Percentiles rank a stretch among this genome's conserved stretches.
These are phyloP conservation scores for Calonectria pseudoturangicola DNA, from an alignment of 2,329 filamentous ascomycete genomes.

Conservation along the genomic window DNA sequence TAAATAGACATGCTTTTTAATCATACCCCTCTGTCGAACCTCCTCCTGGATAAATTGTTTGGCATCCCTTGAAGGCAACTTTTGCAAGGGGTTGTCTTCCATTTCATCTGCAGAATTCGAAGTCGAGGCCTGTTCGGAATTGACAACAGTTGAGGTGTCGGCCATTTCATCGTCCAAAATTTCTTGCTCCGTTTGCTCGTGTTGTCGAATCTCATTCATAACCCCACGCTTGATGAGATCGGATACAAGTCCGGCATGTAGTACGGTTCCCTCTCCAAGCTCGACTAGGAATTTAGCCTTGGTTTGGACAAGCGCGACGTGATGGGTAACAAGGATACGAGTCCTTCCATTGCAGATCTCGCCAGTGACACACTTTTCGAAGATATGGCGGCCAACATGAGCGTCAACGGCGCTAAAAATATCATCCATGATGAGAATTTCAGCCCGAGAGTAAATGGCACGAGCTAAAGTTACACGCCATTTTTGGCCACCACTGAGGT, in stretches of 20 bases:
- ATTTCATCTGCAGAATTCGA: conserved; percentile 62
- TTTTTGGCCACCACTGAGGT: conserved; percentile 88
- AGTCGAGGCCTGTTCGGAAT: conserved; percentile 71
- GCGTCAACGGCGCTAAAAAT: conserved; percentile 90
- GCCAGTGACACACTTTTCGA: conserved; percentile 84
- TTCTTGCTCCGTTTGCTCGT: conserved; percentile 69
- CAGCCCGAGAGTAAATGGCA: conserved; percentile 86
- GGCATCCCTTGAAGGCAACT: conserved; percentile 70
- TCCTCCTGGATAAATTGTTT: conserved; percentile 88
- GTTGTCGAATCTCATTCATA: conserved; percentile 74
- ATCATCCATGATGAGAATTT: conserved; percentile 86
- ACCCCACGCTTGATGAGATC: conserved; percentile 77
- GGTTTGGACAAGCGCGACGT: conserved; percentile 82
- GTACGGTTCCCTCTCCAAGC: conserved; percentile 80
- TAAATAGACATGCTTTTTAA: conserved; percentile 80
- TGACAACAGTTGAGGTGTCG: conserved; percentile 68
- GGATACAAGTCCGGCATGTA: conserved; percentile 78
- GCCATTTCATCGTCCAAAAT: conserved; percentile 69
- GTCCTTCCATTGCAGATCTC: conserved; percentile 82
- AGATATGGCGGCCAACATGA: conserved; percentile 86
- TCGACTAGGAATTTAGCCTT: conserved; percentile 84
- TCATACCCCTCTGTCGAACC: conserved; percentile 80
- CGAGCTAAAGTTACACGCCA: conserved; percentile 88
- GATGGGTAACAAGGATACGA: conserved; percentile 87
- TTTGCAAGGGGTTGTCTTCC: conserved; percentile 66